Base-by-base conservation (phyloP, 345 rosid species). In the Brassica cretica region DNA sequence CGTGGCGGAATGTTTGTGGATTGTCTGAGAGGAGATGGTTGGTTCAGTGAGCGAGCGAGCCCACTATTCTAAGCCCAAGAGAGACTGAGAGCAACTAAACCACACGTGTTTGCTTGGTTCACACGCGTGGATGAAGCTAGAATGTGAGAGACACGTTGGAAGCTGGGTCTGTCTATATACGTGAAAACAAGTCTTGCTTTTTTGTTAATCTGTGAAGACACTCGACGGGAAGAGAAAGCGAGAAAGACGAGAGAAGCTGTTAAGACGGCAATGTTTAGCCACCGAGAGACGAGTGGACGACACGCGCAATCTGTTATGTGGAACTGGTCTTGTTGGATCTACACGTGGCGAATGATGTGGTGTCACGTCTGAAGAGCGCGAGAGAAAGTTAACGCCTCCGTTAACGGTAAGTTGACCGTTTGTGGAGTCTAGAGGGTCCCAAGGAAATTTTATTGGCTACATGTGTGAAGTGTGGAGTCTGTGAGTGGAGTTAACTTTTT, bases 61-160 rank as follows among this genome's bases (percentile, higher is more conserved):
- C 77, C 41, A 71, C 35, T 8, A 49, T 8, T 18, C 27, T 16
- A 55, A 19, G 66, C 64, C 25, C 29, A 70, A 39, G 46, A 39
- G 46, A 39, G 46, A 16, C 56, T 49, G 56, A 49, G 27, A 64
- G 65, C 66, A 61, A 3, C 14, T 46, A 14, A 62, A 32, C 80
- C 74, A 76, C 53, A 46, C 74, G 80, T 76, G 74, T 18, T 11
- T 8, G 74, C 46, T 11, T 9, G 27, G 6, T 3, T 37, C 39
- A 15, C 59, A 72, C 59, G 61, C 59, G 66, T 61, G 69, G 24
- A 8, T 2, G 16, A 46, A 64, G 4, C 25, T 5, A 71, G 76
- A 64, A 71, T 21, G 71, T 63, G 66, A 33, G 75, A 62, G 76
- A 64, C 81, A 77, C 76, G 66, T 71, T 41, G 66, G 81, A 71